Evolutionary conservation across 2,329 filamentous ascomycete species (phyloP).

Genomic region (Tolypocladium album): DNA sequence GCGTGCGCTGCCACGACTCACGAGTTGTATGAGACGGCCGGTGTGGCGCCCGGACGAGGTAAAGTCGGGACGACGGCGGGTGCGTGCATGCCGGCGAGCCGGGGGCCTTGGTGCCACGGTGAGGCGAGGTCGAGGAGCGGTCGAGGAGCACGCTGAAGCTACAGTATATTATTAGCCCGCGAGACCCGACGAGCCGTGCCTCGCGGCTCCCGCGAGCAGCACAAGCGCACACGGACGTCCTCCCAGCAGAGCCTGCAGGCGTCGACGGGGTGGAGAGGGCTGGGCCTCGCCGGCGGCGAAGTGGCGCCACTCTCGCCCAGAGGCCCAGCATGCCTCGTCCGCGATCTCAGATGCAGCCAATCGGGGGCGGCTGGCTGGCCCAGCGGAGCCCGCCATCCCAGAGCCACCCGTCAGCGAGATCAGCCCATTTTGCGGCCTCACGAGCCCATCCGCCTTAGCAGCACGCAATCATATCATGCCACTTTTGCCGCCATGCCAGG

Average conservation of each 20-base stretch:
- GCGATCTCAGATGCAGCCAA: constrained; percentile 2
- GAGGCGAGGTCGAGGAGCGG: too few species aligned
- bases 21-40: neutral
- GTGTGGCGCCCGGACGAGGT: neutral
- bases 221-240: neutral
- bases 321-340: neutral
- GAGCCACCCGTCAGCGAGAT: constrained; percentile 12
- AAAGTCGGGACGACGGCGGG: neutral
- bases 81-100: neutral
- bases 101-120: neutral
- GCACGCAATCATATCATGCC: constrained; percentile 22
- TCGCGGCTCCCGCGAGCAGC: too few species aligned
- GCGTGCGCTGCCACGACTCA: neutral
- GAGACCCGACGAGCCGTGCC: neutral
- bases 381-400: neutral
- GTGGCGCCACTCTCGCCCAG: constrained; percentile 4
- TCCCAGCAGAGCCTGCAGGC: neutral
- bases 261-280: neutral
- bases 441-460: constrained; percentile 16
- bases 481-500: constrained; percentile 20
- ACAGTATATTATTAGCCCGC: neutral
- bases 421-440: constrained; percentile 24
- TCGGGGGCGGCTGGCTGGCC: neutral
- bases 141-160: neutral
- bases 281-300: neutral